A percentile compares a stretch with the other conserved stretches of the same genome.
Conservation (phyloP, 768 basidiomycete species). For the Lactifluus hygrophoroides region DNA sequence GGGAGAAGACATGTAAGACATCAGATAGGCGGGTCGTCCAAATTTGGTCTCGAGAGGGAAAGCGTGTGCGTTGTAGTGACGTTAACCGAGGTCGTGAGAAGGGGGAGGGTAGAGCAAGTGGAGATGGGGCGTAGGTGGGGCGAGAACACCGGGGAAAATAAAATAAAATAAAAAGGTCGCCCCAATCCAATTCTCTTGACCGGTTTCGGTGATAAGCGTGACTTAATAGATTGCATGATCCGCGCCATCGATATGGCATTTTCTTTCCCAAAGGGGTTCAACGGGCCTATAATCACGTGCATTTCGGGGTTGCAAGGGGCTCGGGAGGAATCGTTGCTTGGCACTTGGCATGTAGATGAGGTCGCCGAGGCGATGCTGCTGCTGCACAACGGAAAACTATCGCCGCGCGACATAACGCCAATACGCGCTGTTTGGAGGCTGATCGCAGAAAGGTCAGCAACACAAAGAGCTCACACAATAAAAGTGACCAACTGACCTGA, state of each 20-base stretch:
- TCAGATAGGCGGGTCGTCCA: neutral
- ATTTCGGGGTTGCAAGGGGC: slow-evolving; percentile 9
- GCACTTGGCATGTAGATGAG: neutral
- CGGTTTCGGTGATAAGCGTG: slow-evolving; percentile 9
- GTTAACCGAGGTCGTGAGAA: neutral
- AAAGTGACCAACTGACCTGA: slow-evolving; percentile 28
- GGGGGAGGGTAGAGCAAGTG: neutral
- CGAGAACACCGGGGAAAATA: too few species aligned
- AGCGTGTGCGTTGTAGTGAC: neutral
- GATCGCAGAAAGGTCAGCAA: slow-evolving; percentile 9
- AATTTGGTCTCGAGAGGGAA: neutral
- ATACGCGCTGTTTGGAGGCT: slow-evolving; percentile 38
- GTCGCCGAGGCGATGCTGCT: slow-evolving; percentile 5
- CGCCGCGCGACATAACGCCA: slow-evolving; percentile 44
- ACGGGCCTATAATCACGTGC: slow-evolving; percentile 13
- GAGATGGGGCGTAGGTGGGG: too few species aligned
- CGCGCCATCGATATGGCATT: slow-evolving; percentile 14
- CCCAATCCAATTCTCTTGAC: neutral
- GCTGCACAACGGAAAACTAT: slow-evolving; percentile 22
- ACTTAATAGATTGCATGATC: slow-evolving; percentile 14
- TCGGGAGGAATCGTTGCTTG: neutral
- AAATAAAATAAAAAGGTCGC: too few species aligned
- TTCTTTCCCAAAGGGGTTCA: slow-evolving; percentile 2
- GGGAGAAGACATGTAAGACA: neutral
- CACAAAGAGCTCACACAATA: neutral